Base-by-base conservation (phyloP, 192 early-diverging fungal genomes). In the Coemansia sp. region DNA sequence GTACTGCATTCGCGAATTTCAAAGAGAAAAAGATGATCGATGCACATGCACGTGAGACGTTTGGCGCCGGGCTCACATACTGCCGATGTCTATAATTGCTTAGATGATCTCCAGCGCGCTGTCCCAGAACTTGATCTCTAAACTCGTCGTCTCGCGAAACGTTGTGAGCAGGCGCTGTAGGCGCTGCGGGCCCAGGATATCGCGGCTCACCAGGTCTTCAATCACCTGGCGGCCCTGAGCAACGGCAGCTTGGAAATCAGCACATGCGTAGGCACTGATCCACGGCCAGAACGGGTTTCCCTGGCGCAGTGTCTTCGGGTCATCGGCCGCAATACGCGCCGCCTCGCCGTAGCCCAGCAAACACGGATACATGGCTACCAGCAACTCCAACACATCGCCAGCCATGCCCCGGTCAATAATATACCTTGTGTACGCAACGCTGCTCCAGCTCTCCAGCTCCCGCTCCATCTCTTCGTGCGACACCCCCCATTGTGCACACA, bases 331-430 rank as follows among this genome's bases (percentile, higher is more conserved):
- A 11, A 82, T 74, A 7, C 68, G 12, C 4, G 89, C 90, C 50
- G 93, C 91, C 51, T 90, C 87, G 37, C 90, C 91, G 65, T 94
- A 94, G 15, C 93, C 93, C 19, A 94, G 66, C 23, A 92, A 65
- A 61, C 93, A 94, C 5, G 93, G 90, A 2, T 89, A 89, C 63
- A 94, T 85, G n/a, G 93, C 93, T 12, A 86, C 83, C 34, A 86
- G 84, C 50, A 94, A 78, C 59, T 94, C 93, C 1, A 94, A 60
- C 38, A 85, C 65, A 66, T 89, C 89, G 10, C 93, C 91, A n/a
- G 78, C 64, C 62, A 54, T 66, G 62, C 89, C 90, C 26, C 86
- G 86, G 34, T 94, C 93, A 36, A 93, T 58, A 14, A 92, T 87
- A 65, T 85, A 94, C 21, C 93, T 88, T 1, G 93, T 93, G 74